Conservation (phyloP, 1,139 yeast genomes). For the Yamadazyma songkhlaensis region DNA sequence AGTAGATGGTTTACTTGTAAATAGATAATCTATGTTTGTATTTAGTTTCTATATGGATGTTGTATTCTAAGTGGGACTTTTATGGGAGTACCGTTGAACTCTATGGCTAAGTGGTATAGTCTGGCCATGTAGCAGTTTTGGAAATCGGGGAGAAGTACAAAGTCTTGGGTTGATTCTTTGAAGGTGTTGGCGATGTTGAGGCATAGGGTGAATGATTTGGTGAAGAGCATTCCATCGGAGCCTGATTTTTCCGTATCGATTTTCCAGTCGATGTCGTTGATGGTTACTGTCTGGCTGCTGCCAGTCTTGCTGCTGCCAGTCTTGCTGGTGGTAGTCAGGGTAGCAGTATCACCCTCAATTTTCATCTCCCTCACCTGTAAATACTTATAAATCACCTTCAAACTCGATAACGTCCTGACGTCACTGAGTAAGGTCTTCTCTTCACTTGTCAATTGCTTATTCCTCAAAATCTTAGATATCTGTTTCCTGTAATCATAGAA, state of each 20-base stretch:
- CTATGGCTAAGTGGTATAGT: constrained; percentile 32
- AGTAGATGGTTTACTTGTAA: constrained; percentile 30
- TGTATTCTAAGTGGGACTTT: constrained; percentile 26
- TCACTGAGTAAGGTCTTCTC: constrained; percentile 32
- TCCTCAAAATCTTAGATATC: constrained; percentile 24
- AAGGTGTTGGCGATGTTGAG: constrained; percentile 13
- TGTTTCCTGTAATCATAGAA: constrained; percentile 35
- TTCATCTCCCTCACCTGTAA: constrained; percentile 18
- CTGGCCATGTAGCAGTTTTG: constrained; percentile 36
- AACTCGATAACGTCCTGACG: constrained; percentile 33
- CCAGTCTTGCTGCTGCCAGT: no score
- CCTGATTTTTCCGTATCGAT: constrained; percentile 1
- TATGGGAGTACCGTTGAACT: constrained; percentile 24
- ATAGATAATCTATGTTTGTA: background rate
- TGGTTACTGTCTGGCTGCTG: no score
- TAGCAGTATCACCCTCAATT: background rate
- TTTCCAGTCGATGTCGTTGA: constrained; percentile 8
- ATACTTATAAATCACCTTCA: constrained; percentile 25
- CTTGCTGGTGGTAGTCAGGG: no score
- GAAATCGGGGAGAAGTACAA: constrained; percentile 38
- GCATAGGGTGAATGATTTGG: constrained; percentile 12
- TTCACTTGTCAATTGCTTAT: constrained; percentile 25
- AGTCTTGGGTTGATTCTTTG: constrained; percentile 15
- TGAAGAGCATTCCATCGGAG: constrained; percentile 3
- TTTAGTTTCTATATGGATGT: constrained; percentile 6